Conservation (phyloP, 2,329 filamentous ascomycete species). For the Fusarium oxysporum region DNA sequence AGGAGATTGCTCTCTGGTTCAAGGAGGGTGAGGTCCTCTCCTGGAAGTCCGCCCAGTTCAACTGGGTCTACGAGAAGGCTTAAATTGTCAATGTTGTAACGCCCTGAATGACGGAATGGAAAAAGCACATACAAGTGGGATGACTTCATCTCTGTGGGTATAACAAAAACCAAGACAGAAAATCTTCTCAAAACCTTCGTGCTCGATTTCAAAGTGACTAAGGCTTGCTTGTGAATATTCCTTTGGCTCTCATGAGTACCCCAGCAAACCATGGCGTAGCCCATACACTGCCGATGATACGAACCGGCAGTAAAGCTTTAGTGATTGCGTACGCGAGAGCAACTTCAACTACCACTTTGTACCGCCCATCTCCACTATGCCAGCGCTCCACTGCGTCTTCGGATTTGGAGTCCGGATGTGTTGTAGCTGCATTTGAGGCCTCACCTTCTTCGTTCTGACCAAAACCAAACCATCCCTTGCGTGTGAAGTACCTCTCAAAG, state of each 20-base stretch:
- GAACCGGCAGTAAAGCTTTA: constrained; percentile 82
- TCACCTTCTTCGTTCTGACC: constrained; percentile 48
- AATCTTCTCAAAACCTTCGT: constrained; percentile 36
- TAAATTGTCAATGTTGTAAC: constrained; percentile 51
- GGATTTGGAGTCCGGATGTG: constrained; percentile 25
- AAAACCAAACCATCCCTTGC: constrained; percentile 85
- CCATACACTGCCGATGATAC: constrained; percentile 85
- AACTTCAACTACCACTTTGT: constrained; percentile 73
- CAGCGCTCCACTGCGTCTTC: constrained; percentile 52
- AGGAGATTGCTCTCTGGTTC: constrained; percentile 99
- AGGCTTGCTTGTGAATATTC: constrained; percentile 46
- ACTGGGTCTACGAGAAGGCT: constrained; percentile 98
- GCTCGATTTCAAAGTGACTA: constrained; percentile 29
- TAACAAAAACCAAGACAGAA: constrained; percentile 40
- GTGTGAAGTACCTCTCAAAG: constrained; percentile 81
- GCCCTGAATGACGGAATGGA: constrained; percentile 39
- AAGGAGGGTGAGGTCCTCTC: constrained; percentile 83
- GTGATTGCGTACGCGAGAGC: constrained; percentile 92
- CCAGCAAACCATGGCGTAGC: constrained; percentile 92
- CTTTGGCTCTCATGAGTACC: constrained; percentile 61
- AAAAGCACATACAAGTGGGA: constrained; percentile 41
- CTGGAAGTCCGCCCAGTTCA: constrained; percentile 86
- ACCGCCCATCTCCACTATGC: constrained; percentile 57
- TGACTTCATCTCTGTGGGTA: constrained; percentile 40
- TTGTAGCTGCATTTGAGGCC: neutral